These are phyloP conservation scores for Penicillium sp. DNA, from an alignment of 2,329 filamentous ascomycete species.

Conservation along the genomic window DNA sequence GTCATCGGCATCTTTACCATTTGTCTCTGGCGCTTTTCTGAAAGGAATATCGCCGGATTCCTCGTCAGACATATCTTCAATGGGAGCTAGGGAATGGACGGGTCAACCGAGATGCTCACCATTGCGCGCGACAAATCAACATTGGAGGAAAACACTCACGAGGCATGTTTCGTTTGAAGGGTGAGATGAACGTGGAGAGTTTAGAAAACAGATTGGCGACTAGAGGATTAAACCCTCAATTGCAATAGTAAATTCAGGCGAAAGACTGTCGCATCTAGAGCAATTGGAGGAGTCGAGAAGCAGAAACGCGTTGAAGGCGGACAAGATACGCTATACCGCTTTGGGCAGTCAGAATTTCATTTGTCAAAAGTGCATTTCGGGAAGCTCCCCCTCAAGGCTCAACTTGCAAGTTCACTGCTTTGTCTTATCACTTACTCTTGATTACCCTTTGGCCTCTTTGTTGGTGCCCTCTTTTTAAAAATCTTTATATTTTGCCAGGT, in stretches of 20 bases:
- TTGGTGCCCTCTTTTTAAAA: slow-evolving; percentile 7
- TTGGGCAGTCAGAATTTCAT: slow-evolving; percentile 40
- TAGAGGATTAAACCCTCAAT: slow-evolving; percentile 9
- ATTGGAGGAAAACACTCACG: slow-evolving; percentile 33
- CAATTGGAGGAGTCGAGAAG: slow-evolving; percentile 13
- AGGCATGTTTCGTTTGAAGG: slow-evolving; percentile 35
- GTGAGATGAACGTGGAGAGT: slow-evolving; percentile 23
- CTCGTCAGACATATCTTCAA: slow-evolving; percentile 36
- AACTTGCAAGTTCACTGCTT: slow-evolving; percentile 9
- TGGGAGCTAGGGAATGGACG: slow-evolving; percentile 24
- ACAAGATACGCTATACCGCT: slow-evolving; percentile 33
- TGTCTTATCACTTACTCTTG: slow-evolving; percentile 6
- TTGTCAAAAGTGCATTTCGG: slow-evolving; percentile 37
- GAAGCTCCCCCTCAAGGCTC: slow-evolving; percentile 30
- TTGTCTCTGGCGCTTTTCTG: slow-evolving; percentile 28
- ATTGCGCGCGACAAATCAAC: slow-evolving; percentile 9
- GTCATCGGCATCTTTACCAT: slow-evolving; percentile 14
- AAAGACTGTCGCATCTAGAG: slow-evolving; percentile 1
- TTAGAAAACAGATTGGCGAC: slow-evolving; percentile 34
- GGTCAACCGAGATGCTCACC: slow-evolving; percentile 13
- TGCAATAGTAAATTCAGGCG: background rate
- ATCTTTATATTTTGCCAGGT: slow-evolving; percentile 26
- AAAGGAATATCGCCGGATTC: slow-evolving; percentile 42
- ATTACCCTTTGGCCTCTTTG: slow-evolving; percentile 2
- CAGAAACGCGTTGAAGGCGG: slow-evolving; percentile 25